Evolutionary conservation across 108 stramenopile species (phyloP).

Genomic region (Cyclotella baltica): DNA sequence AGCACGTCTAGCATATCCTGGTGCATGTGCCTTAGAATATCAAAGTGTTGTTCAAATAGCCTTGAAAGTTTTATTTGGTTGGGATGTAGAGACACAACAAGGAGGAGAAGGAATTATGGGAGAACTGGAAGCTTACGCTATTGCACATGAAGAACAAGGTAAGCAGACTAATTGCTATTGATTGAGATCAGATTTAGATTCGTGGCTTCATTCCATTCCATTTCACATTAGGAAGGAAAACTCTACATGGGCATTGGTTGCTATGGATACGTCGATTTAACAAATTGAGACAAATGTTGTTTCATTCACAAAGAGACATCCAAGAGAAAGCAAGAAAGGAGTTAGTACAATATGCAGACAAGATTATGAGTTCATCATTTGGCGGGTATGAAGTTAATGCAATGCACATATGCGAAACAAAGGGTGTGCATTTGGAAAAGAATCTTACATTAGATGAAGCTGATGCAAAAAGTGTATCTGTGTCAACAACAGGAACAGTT

Average conservation of each 20-base stretch:
- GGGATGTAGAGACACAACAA: conserved; percentile 5
- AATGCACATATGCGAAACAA: not conserved
- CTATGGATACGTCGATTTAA: not conserved
- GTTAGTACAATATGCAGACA: not conserved
- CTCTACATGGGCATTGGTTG: conserved; percentile 17
- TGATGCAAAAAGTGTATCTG: not conserved
- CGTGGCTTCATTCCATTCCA: no score
- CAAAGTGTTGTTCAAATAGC: not conserved
- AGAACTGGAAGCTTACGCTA: not conserved
- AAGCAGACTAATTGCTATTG: no score
- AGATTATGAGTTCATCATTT: not conserved
- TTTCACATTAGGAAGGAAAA: no score
- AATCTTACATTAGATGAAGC: not conserved
- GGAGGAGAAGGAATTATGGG: not conserved
- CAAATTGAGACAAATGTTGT: not conserved
- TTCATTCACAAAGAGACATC: not conserved
- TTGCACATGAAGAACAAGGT: conserved; percentile 11
- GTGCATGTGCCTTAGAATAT: not conserved
- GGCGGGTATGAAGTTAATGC: not conserved
- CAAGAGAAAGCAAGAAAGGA: not conserved
- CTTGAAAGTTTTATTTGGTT: not conserved
- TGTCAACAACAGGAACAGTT: not conserved
- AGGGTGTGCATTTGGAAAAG: no score
- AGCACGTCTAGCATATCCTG: not conserved
- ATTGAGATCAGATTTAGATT: no score